phyloP scores from a whole-genome alignment of 306 rosid species.

The Parietaria judaica region DNA sequence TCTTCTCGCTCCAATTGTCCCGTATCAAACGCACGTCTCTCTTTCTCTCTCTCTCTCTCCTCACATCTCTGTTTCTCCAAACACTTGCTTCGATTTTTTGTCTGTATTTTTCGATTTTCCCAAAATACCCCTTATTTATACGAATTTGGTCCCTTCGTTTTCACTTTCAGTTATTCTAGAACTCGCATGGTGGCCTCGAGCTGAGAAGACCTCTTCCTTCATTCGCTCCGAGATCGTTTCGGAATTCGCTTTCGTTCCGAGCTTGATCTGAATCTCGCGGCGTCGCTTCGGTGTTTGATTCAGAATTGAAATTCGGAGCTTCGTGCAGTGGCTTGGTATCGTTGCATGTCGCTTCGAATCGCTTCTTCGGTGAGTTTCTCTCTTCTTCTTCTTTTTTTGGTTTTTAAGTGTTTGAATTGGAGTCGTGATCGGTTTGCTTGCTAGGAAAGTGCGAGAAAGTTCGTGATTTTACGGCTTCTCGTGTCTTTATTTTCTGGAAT shows the following conservation, averaged over 20 bases:
- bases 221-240: not conserved
- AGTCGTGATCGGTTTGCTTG: constrained; percentile 3
- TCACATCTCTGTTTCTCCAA: constrained; percentile 10
- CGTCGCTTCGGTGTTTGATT: constrained; percentile 1
- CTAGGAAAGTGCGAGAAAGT: not conserved
- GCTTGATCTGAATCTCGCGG: constrained; percentile 12
- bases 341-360: constrained; percentile 17
- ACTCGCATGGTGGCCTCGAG: not conserved
- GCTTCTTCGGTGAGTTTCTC: constrained; percentile 35
- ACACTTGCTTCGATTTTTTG: not conserved
- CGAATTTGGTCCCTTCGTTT: not conserved
- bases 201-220: not conserved
- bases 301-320: not conserved
- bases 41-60: constrained; percentile 14
- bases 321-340: constrained; percentile 4
- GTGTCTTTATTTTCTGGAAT: not conserved
- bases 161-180: not conserved
- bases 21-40: constrained; percentile 20
- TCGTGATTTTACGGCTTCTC: not conserved
- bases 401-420: not conserved
- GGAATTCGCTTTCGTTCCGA: not conserved
- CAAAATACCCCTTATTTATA: no score
- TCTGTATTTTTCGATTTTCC: not conserved
- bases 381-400: constrained; percentile 3
- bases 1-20: constrained; percentile 7